phyloP scores from a whole-genome alignment of 306 rosid species.

The Mucuna pruriens region DNA sequence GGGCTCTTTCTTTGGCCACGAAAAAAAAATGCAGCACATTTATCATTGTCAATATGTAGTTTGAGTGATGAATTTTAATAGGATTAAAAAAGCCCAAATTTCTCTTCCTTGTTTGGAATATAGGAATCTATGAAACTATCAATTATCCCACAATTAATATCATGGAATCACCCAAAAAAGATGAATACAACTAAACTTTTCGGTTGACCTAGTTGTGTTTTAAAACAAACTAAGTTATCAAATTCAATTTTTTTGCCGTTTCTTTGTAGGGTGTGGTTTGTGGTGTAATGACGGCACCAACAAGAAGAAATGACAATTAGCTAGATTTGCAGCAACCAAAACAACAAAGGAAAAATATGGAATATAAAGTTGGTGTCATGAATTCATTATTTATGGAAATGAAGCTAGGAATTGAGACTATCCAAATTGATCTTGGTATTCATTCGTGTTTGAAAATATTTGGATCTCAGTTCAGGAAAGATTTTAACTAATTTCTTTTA shows the following conservation, averaged over 20 bases:
- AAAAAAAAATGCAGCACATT: neutral
- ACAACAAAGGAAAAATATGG: neutral
- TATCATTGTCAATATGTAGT: neutral
- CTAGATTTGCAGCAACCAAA: slow-evolving; percentile 2
- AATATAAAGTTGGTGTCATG: neutral
- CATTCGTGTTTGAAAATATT: slow-evolving; percentile 13
- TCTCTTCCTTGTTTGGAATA: neutral
- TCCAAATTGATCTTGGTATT: neutral
- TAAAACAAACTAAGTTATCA: neutral
- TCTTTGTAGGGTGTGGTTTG: neutral
- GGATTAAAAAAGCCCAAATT: neutral
- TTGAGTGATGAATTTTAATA: neutral
- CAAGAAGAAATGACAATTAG: slow-evolving; percentile 14
- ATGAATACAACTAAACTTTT: neutral
- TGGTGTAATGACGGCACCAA: neutral
- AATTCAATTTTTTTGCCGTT: too few relatives aligned
- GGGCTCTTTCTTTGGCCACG: neutral
- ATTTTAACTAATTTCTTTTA: neutral
- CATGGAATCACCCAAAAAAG: neutral
- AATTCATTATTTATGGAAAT: neutral
- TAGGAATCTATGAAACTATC: neutral
- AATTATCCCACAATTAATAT: neutral
- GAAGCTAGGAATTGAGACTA: neutral
- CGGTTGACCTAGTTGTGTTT: neutral
- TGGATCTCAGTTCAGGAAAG: neutral